Conservation (phyloP, 371 early-diverging fungal species). For the Mortierella sp. region DNA sequence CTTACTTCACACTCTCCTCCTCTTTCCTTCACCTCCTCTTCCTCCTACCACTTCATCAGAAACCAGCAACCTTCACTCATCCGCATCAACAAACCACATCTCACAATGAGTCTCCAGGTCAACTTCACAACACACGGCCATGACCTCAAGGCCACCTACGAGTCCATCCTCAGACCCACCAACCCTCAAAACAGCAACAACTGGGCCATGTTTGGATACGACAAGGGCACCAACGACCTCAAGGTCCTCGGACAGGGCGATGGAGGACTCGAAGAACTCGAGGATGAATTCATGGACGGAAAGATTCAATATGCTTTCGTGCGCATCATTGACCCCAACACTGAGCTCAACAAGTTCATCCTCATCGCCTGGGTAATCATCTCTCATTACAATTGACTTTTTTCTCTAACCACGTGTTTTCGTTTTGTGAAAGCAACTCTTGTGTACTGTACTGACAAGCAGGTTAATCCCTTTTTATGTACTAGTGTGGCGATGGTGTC, state of each 20-base stretch:
- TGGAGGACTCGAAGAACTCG: constrained; percentile 88
- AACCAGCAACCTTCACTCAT: background rate
- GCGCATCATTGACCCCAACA: constrained; percentile 89
- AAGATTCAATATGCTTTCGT: constrained; percentile 94
- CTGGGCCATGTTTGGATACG: constrained; percentile 90
- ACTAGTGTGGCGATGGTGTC: constrained; percentile 94
- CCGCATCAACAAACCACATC: background rate
- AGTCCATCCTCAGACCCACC: constrained; percentile 70
- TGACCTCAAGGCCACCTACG: constrained; percentile 75
- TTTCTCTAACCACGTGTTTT: no score
- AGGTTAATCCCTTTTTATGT: no score
- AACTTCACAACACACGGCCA: constrained; percentile 75
- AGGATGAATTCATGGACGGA: constrained; percentile 92
- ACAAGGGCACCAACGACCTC: constrained; percentile 88
- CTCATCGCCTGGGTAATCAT: constrained; percentile 89
- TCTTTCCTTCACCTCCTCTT: background rate
- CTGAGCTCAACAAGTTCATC: constrained; percentile 89
- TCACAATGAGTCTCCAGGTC: constrained; percentile 72
- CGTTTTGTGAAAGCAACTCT: no score
- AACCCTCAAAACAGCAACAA: constrained; percentile 61
- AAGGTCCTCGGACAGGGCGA: constrained; percentile 80
- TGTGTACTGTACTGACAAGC: no score
- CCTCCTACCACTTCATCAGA: background rate
- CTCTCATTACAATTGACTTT: background rate
- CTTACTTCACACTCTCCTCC: background rate